phyloP scores from a whole-genome alignment of 768 basidiomycete species.

The Clathrus columnatus region DNA sequence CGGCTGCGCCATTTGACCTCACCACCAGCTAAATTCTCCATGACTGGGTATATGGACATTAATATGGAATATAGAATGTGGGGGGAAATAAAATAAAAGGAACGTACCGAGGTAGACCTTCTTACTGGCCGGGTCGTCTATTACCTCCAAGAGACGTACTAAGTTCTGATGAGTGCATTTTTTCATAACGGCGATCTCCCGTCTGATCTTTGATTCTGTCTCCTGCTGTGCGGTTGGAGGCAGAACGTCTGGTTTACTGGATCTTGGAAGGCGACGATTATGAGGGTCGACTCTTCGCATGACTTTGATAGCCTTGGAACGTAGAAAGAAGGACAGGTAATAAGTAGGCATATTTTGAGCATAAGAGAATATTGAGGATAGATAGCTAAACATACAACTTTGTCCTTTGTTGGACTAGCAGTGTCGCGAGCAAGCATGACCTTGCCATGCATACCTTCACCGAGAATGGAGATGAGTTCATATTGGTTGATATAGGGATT shows the following conservation, averaged over 20 bases:
- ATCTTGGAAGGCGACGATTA: slow-evolving; percentile 33
- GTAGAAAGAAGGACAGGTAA: slow-evolving; percentile 3
- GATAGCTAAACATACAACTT: slow-evolving; percentile 37
- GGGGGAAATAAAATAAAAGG: slow-evolving; percentile 6
- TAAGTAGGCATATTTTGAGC: background rate
- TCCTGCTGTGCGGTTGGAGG: slow-evolving; percentile 62
- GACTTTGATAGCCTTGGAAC: slow-evolving; percentile 67
- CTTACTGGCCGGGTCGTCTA: slow-evolving; percentile 81
- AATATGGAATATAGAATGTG: background rate
- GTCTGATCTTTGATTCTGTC: slow-evolving; percentile 75
- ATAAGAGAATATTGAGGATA: slow-evolving; percentile 14
- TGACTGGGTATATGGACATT: slow-evolving; percentile 42
- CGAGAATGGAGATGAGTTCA: slow-evolving; percentile 63
- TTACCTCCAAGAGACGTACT: slow-evolving; percentile 85
- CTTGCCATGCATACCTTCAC: slow-evolving; percentile 84
- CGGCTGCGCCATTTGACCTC: slow-evolving; percentile 77
- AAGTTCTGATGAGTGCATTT: slow-evolving; percentile 87
- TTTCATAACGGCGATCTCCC: slow-evolving; percentile 99
- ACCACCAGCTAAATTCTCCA: slow-evolving; percentile 94
- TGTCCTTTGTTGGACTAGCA: slow-evolving; percentile 25
- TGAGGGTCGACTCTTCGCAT: slow-evolving; percentile 66
- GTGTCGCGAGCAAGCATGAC: slow-evolving; percentile 67
- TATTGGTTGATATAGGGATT: slow-evolving; percentile 66
- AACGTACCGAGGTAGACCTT: slow-evolving; percentile 90
- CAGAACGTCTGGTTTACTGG: slow-evolving; percentile 37